These are phyloP conservation scores for Pseudogymnoascus sp. DNA, from an alignment of 2,329 filamentous ascomycete species.

Conservation along the genomic window DNA sequence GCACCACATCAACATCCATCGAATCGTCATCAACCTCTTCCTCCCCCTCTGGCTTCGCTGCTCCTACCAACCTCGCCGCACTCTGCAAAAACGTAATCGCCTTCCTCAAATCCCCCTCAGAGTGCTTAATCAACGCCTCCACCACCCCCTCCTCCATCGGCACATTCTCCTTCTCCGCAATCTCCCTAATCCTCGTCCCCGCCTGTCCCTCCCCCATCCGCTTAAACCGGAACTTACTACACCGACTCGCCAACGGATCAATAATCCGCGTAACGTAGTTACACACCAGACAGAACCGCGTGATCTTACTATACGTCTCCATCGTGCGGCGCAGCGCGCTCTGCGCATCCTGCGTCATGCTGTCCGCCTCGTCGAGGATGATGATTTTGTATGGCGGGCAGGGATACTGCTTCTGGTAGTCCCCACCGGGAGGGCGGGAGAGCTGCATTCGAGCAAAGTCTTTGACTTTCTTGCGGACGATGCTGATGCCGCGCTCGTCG, in stretches of 20 bases:
- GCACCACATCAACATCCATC: slow-evolving; percentile 37
- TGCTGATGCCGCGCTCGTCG: slow-evolving; percentile 94
- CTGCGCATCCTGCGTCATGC: slow-evolving; percentile 98
- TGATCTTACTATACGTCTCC: slow-evolving; percentile 97
- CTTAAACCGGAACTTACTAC: slow-evolving; percentile 98
- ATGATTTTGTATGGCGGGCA: slow-evolving; percentile 99
- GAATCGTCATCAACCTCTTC: slow-evolving; percentile 36
- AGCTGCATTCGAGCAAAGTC: slow-evolving; percentile 95
- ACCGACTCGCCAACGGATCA: slow-evolving; percentile 85
- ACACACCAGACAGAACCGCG: slow-evolving; percentile 92
- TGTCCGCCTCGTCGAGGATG: slow-evolving; percentile 95
- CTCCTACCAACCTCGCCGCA: slow-evolving; percentile 79
- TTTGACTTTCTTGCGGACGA: slow-evolving; percentile 96
- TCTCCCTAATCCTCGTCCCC: slow-evolving; percentile 67
- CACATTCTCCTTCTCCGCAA: slow-evolving; percentile 73
- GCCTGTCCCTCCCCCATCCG: slow-evolving; percentile 82
- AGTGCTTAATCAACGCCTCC: slow-evolving; percentile 75
- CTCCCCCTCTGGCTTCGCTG: slow-evolving; percentile 32
- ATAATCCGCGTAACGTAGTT: slow-evolving; percentile 99
- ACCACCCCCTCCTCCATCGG: slow-evolving; percentile 68
- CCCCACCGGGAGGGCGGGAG: slow-evolving; percentile 53
- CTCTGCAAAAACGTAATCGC: slow-evolving; percentile 95
- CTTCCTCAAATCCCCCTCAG: slow-evolving; percentile 89
- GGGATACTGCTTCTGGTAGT: slow-evolving; percentile 63
- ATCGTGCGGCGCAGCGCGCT: slow-evolving; percentile 87